phyloP scores from a whole-genome alignment of 1,284 basidiomycete species.

The Earliella scabrosa region DNA sequence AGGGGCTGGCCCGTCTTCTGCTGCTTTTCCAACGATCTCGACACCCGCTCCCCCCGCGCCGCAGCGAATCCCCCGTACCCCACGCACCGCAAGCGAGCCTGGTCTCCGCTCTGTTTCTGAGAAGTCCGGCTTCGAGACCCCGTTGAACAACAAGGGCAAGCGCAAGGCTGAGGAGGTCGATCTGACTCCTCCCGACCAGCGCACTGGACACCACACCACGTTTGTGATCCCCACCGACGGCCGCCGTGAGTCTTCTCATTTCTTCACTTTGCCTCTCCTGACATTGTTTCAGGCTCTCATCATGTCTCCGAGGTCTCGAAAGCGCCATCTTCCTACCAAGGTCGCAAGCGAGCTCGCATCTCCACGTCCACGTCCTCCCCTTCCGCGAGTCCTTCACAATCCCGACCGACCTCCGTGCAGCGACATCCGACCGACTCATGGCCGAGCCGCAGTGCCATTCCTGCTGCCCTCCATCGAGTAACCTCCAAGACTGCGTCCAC shows the following conservation, averaged over 20 bases:
- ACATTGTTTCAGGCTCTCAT: slow-evolving; percentile 26
- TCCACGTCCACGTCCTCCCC: slow-evolving; percentile 50
- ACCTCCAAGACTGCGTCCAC: slow-evolving; percentile 41
- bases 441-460: slow-evolving; percentile 48
- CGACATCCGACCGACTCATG: slow-evolving; percentile 53
- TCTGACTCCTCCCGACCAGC: slow-evolving; percentile 51
- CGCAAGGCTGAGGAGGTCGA: slow-evolving; percentile 55
- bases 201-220: slow-evolving; percentile 32
- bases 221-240: slow-evolving; percentile 57
- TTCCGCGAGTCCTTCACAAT: slow-evolving; percentile 31
- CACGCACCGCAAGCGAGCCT: slow-evolving; percentile 34
- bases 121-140: slow-evolving; percentile 32
- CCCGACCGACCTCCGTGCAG: slow-evolving; percentile 32
- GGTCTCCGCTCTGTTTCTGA: slow-evolving; percentile 30
- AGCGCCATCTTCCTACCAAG: slow-evolving; percentile 66
- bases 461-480: slow-evolving; percentile 40
- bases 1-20: slow-evolving; percentile 32
- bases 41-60: slow-evolving; percentile 15
- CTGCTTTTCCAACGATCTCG: slow-evolving; percentile 20
- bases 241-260: slow-evolving; percentile 35
- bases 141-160: slow-evolving; percentile 44
- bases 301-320: slow-evolving; percentile 37
- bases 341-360: slow-evolving; percentile 68
- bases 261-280: slow-evolving; percentile 1
- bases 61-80: slow-evolving; percentile 22